Percentiles rank a stretch among this genome's conserved stretches.
These are phyloP conservation scores for Phaffia tasmanica DNA, from an alignment of 768 basidiomycete genomes.

Conservation along the genomic window DNA sequence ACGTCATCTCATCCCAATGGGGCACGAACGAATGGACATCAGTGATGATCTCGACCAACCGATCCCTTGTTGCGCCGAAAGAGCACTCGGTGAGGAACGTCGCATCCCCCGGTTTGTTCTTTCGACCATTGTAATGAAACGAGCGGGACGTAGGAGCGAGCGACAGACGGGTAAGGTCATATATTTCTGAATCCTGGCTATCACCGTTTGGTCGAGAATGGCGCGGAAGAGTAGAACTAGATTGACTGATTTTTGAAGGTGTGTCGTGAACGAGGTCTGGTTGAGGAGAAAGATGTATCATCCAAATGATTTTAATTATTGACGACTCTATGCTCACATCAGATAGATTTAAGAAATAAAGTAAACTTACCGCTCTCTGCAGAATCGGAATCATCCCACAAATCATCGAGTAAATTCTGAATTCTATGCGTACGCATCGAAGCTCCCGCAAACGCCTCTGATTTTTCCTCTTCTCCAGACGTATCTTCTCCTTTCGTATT, in stretches of 20 bases:
- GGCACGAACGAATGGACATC: constrained; percentile 91
- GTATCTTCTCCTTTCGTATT: constrained; percentile 28
- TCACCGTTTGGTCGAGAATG: constrained; percentile 13
- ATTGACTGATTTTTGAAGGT: constrained; percentile 35
- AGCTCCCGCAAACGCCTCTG: constrained; percentile 39
- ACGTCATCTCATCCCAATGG: constrained; percentile 70
- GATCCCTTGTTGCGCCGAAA: constrained; percentile 85
- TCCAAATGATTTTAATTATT: too few species aligned
- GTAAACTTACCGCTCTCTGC: constrained; percentile 36
- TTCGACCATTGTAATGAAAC: constrained; percentile 23
- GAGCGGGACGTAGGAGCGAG: constrained; percentile 8
- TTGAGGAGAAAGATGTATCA: not conserved
- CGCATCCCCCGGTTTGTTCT: constrained; percentile 37
- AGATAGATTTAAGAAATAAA: constrained; percentile 11
- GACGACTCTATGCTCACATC: too few species aligned
- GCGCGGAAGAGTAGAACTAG: constrained; percentile 23
- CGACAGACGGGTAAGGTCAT: not conserved
- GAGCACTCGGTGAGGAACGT: constrained; percentile 93
- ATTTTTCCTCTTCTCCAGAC: constrained; percentile 29
- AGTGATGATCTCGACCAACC: constrained; percentile 80
- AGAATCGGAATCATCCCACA: constrained; percentile 47
- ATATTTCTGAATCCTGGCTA: not conserved
- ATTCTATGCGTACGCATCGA: constrained; percentile 71
- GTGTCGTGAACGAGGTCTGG: constrained; percentile 4
- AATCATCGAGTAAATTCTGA: constrained; percentile 61